Evolutionary conservation across 306 rosid species (phyloP), one percentile per base, ranked within the genome.

Genomic region (Pachyrhizus erosus): DNA sequence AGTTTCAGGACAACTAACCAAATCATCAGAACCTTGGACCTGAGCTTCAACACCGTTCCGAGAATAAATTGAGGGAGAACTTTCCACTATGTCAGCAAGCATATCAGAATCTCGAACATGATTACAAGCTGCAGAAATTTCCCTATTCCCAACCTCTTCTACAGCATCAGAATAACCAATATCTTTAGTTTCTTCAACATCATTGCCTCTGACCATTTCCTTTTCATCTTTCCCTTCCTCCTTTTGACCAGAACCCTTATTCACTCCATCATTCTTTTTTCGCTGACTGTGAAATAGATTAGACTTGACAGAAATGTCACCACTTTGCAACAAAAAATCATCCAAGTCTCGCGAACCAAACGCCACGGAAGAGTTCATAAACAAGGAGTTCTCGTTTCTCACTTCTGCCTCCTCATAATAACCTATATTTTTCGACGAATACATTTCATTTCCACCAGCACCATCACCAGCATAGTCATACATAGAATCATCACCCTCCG

Each of bases 271-370:
- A 60, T 55, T 37, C 61, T 37, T 73, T 68, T 76, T 86, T 48
- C 20, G 81, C 75, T 17, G 85, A 51, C 71, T 74, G 40, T 40
- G 70, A 55, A 87, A 84, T 11, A 57, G 61, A 42, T 83, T 87
- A 83, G 68, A 31, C 43, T 52, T 62, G 9, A 43, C 82, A 52
- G 84, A 79, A 87, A 7, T 64, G 5, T 24, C 46, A 7, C 84
- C 77, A 0, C 29, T 82, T 39, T 82, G 80, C 10, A 74, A 84
- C 86, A 70, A 78, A 71, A 90, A 96, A 88, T 91, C 98, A 84
- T 91, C 92, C 89, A 97, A 88, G 80, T 96, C 97, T 13, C 85
- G 84, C 0, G 91, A 87, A 78, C 98, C 99, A 88, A 89, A 93
- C 1, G 97, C 99, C 40, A 92, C 94, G 23, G 98, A 87, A 54